Conservation (phyloP, 176 grass and related monocot genomes). For the Juncus effusus region DNA sequence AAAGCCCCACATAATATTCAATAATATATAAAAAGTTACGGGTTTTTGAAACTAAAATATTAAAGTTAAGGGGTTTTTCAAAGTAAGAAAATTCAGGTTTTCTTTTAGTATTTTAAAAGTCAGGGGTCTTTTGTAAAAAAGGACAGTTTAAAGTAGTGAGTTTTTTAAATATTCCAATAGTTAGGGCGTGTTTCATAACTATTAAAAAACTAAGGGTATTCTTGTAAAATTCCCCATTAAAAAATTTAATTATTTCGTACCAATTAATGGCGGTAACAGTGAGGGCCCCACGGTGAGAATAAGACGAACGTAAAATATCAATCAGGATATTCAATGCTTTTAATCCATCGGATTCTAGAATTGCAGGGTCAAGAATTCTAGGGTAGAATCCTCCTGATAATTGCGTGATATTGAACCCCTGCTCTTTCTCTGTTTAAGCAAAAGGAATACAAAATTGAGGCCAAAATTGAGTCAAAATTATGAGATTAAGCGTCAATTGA, state of each 20-base stretch:
- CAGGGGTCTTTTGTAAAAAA: background rate
- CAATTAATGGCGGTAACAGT: slow-evolving; percentile 76
- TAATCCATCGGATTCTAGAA: slow-evolving; percentile 71
- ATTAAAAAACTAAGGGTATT: slow-evolving; percentile 23
- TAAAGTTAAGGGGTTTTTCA: too few species aligned
- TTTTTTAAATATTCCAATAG: background rate
- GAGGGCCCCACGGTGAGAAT: slow-evolving; percentile 60
- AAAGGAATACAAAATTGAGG: slow-evolving; percentile 5
- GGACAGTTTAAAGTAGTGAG: background rate
- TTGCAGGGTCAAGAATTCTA: slow-evolving; percentile 49
- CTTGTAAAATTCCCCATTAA: slow-evolving; percentile 21
- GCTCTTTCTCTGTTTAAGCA: slow-evolving; percentile 50
- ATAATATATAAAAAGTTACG: too few species aligned
- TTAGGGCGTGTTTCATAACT: background rate
- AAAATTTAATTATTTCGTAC: slow-evolving; percentile 40
- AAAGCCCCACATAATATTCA: too few species aligned
- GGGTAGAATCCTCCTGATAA: slow-evolving; percentile 49
- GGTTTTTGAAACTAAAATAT: too few species aligned
- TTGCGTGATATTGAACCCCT: slow-evolving; percentile 52
- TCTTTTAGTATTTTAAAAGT: too few species aligned
- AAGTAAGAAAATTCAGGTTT: too few species aligned
- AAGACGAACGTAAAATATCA: slow-evolving; percentile 66
- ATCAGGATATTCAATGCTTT: slow-evolving; percentile 59
- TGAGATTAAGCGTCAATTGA: too few species aligned
- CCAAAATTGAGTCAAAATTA: slow-evolving; percentile 7